Percentiles rank a stretch among this genome's conserved stretches.
Conservation (phyloP, 345 rosid species). For the Arabis hirsuta region DNA sequence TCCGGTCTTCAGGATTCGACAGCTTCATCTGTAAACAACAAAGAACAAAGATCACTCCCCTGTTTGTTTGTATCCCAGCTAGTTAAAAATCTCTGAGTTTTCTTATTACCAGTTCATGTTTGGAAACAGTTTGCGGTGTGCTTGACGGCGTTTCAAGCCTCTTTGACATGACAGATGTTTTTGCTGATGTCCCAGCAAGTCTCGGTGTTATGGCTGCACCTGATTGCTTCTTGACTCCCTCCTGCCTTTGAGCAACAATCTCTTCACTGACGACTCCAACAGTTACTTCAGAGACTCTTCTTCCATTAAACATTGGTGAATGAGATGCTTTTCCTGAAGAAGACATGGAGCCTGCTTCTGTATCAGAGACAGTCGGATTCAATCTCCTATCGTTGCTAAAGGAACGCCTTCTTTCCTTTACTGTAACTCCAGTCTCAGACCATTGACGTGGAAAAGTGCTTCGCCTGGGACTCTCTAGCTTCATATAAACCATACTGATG, state of each 20-base stretch:
- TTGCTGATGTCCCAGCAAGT: slow-evolving; percentile 41
- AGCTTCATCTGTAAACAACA: slow-evolving; percentile 51
- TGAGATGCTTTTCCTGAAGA: slow-evolving; percentile 56
- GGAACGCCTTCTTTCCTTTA: slow-evolving; percentile 63
- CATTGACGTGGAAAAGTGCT: slow-evolving; percentile 53
- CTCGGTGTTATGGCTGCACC: slow-evolving; percentile 53
- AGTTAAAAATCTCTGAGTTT: slow-evolving; percentile 9
- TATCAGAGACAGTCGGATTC: slow-evolving; percentile 68
- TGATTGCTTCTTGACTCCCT: slow-evolving; percentile 40
- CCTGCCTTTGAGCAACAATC: slow-evolving; percentile 42
- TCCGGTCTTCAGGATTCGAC: slow-evolving; percentile 47
- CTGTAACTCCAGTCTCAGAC: slow-evolving; percentile 37
- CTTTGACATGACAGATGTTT: slow-evolving; percentile 48
- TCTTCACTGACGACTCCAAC: slow-evolving; percentile 52
- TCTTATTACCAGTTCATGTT: slow-evolving; percentile 43
- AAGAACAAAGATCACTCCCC: slow-evolving; percentile 27
- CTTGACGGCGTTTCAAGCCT: slow-evolving; percentile 52
- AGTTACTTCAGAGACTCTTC: slow-evolving; percentile 58
- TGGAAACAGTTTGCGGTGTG: slow-evolving; percentile 46
- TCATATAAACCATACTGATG: slow-evolving; percentile 68
- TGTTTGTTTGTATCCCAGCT: slow-evolving; percentile 3
- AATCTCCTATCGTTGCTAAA: slow-evolving; percentile 73
- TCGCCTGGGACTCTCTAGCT: slow-evolving; percentile 65
- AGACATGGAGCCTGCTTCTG: slow-evolving; percentile 58
- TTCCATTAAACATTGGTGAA: slow-evolving; percentile 48